Conservation (phyloP, 768 basidiomycete species). For the Cystoderma amianthinum region DNA sequence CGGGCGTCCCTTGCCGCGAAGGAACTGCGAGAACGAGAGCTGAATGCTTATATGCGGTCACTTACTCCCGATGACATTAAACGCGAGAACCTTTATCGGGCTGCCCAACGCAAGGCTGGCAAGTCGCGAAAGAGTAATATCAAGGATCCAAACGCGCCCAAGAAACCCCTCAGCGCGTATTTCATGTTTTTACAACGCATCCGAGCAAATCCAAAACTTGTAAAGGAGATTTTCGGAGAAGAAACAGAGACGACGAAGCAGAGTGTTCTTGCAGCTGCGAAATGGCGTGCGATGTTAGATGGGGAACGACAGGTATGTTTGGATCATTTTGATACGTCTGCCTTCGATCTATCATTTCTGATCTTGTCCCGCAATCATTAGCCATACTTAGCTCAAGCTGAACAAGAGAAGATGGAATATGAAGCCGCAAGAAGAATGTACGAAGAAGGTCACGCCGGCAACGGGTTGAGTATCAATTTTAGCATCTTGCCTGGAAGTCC, state of each 20-base stretch:
- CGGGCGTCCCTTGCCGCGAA: conserved; percentile 80
- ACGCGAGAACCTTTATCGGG: conserved; percentile 85
- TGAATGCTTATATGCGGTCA: conserved; percentile 78
- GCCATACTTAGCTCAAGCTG: conserved; percentile 91
- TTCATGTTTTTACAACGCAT: conserved; percentile 94
- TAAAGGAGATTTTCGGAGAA: conserved; percentile 76
- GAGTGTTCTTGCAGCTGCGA: conserved; percentile 86
- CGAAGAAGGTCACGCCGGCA: conserved; percentile 71
- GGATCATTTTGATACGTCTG: conserved; percentile 12
- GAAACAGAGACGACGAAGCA: conserved; percentile 94
- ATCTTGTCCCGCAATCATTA: too few species aligned
- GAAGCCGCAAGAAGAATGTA: conserved; percentile 81
- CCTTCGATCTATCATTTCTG: conserved; percentile 10
- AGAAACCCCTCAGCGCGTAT: conserved; percentile 91
- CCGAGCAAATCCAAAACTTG: conserved; percentile 69
- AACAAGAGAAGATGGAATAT: conserved; percentile 93
- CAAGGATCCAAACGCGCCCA: conserved; percentile 95
- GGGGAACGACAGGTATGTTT: conserved; percentile 89
- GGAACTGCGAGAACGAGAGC: conserved; percentile 77
- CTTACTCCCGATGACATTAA: conserved; percentile 93
- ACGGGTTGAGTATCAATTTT: conserved; percentile 74
- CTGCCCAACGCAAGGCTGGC: conserved; percentile 89
- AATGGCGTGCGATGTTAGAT: conserved; percentile 91
- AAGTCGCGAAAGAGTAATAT: conserved; percentile 91
- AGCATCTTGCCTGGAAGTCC: conserved; percentile 72